Evolutionary conservation across 2,329 filamentous ascomycete species (phyloP).

Genomic region (Cladophialophora bantiana): DNA sequence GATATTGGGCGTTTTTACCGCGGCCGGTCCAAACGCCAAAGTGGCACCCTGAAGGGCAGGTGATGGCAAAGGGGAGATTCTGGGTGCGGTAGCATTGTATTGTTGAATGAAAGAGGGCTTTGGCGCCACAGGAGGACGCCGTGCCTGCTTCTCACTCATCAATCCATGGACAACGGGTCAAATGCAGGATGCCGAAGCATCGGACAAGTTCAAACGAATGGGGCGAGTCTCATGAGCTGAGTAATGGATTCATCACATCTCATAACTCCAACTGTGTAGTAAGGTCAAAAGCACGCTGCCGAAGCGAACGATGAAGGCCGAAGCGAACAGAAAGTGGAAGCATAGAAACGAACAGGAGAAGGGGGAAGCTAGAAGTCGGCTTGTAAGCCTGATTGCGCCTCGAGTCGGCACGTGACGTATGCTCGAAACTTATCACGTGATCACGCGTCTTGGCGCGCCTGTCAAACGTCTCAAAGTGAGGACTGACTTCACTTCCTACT

Average conservation of each 20-base stretch:
- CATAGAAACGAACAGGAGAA: background rate
- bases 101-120: slow-evolving; percentile 38
- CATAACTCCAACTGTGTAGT: slow-evolving; percentile 1
- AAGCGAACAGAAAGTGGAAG: background rate
- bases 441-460: background rate
- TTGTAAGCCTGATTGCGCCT: slow-evolving; percentile 10
- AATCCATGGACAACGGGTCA: slow-evolving; percentile 35
- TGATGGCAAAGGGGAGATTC: slow-evolving; percentile 28
- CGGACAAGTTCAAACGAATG: slow-evolving; percentile 21
- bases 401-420: background rate
- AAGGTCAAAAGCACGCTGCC: slow-evolving; percentile 5
- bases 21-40: slow-evolving; percentile 34
- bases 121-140: slow-evolving; percentile 40
- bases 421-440: background rate
- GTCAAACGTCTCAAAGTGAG: background rate
- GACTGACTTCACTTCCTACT: background rate
- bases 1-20: slow-evolving; percentile 26
- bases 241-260: slow-evolving; percentile 24
- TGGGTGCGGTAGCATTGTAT: slow-evolving; percentile 26
- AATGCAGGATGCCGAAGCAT: slow-evolving; percentile 30
- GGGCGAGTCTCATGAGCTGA: slow-evolving; percentile 18
- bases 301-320: slow-evolving; percentile 8
- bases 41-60: slow-evolving; percentile 38
- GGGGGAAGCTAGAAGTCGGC: background rate
- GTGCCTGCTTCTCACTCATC: slow-evolving; percentile 39